Percentiles rank a stretch among this genome's conserved stretches.
Conservation (phyloP, 2,329 filamentous ascomycete species). For the Colletotrichum sp. region DNA sequence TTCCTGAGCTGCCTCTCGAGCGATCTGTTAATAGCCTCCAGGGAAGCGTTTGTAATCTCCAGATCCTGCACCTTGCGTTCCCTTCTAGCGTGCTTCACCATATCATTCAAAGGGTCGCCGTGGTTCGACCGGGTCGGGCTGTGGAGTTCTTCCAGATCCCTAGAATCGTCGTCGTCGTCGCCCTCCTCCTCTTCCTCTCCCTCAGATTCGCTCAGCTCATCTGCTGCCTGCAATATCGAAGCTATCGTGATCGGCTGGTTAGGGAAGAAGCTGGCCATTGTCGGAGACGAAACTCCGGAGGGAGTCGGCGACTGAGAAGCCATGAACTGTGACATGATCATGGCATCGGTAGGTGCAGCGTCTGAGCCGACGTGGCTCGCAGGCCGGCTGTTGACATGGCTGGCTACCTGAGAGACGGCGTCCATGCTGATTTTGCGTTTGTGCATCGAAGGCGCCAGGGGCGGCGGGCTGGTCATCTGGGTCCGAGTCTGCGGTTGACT, state of each 20-base stretch:
- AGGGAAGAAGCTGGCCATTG: constrained; percentile 29
- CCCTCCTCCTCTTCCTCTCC: constrained; percentile 26
- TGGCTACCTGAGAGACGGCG: constrained; percentile 37
- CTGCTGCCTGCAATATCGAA: constrained; percentile 60
- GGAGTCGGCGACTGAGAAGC: constrained; percentile 34
- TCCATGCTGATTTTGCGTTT: constrained; percentile 51
- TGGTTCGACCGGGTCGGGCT: constrained; percentile 64
- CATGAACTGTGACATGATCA: constrained; percentile 39
- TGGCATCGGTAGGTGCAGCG: constrained; percentile 36
- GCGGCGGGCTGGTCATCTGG: constrained; percentile 40
- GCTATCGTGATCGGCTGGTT: constrained; percentile 53
- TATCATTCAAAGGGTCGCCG: constrained; percentile 71
- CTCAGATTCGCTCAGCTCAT: constrained; percentile 49
- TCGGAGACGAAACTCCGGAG: constrained; percentile 42
- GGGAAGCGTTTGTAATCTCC: constrained; percentile 94
- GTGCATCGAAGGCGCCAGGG: constrained; percentile 36
- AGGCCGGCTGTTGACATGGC: constrained; percentile 23
- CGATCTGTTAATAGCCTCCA: constrained; percentile 93
- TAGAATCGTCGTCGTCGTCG: constrained; percentile 16
- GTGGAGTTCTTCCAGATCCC: constrained; percentile 41
- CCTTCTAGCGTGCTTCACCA: constrained; percentile 85
- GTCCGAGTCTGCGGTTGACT: constrained; percentile 30
- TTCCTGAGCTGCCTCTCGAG: constrained; percentile 91
- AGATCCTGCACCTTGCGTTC: constrained; percentile 96
- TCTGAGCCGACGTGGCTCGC: constrained; percentile 28